Evolutionary conservation across 768 basidiomycete species (phyloP).

Genomic region (Hericium coralloides): DNA sequence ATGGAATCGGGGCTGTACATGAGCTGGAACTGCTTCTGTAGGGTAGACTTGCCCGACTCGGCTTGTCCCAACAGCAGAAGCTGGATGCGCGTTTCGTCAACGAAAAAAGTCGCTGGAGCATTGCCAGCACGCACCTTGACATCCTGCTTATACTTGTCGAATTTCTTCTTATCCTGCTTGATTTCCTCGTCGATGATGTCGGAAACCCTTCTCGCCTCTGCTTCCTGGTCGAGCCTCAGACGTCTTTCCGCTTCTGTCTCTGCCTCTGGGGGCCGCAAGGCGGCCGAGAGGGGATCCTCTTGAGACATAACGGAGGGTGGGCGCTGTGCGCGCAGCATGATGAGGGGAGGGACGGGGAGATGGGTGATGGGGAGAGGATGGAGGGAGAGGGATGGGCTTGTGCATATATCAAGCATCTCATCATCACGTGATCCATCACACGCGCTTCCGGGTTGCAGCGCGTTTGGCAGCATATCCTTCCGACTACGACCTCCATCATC

Average conservation of each 20-base stretch:
- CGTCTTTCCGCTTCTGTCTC: slow-evolving; percentile 63
- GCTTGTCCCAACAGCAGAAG: slow-evolving; percentile 71
- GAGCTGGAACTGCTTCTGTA: slow-evolving; percentile 74
- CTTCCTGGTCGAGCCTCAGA: slow-evolving; percentile 52
- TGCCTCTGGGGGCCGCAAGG: slow-evolving; percentile 51
- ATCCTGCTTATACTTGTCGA: slow-evolving; percentile 60
- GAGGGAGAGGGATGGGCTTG: slow-evolving; percentile 10
- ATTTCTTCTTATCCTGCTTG: slow-evolving; percentile 54
- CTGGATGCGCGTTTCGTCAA: slow-evolving; percentile 29
- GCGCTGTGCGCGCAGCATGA: slow-evolving; percentile 38
- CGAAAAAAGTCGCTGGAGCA: background rate
- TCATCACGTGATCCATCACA: background rate
- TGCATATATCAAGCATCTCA: slow-evolving; percentile 17
- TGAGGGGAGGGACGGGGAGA: slow-evolving; percentile 22
- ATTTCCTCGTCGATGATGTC: slow-evolving; percentile 81
- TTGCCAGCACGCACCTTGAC: slow-evolving; percentile 45
- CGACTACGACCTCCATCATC: slow-evolving; percentile 13
- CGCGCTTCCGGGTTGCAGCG: slow-evolving; percentile 7
- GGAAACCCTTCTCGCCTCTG: slow-evolving; percentile 66
- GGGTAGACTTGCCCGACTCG: slow-evolving; percentile 70
- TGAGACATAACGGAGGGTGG: slow-evolving; percentile 60
- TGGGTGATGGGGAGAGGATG: slow-evolving; percentile 5
- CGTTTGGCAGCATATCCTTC: slow-evolving; percentile 17
- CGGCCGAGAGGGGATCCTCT: slow-evolving; percentile 67
- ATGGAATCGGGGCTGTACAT: slow-evolving; percentile 70